Conservation (phyloP, 148 eudicot species). For the Silene latifolia region DNA sequence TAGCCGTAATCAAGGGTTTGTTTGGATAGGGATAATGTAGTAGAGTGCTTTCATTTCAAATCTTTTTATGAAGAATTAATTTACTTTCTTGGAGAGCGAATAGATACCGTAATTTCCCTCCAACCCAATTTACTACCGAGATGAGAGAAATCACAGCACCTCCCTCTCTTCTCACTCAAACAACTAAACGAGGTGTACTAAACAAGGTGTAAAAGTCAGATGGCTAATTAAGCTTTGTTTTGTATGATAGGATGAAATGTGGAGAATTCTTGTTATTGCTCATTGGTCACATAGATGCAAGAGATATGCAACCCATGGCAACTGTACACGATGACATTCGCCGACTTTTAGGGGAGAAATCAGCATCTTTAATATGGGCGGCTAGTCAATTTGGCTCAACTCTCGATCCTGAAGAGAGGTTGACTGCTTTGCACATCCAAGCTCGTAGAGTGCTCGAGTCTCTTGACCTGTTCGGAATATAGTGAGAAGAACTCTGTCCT, state of each 20-base stretch:
- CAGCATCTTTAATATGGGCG: slow-evolving; percentile 96
- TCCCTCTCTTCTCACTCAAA: neutral
- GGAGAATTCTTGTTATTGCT: slow-evolving; percentile 89
- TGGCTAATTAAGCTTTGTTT: slow-evolving; percentile 9
- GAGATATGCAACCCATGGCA: slow-evolving; percentile 70
- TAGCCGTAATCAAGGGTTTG: neutral
- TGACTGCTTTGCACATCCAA: slow-evolving; percentile 83
- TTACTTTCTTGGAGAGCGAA: neutral
- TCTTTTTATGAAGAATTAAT: neutral
- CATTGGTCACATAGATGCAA: slow-evolving; percentile 84
- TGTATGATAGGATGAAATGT: slow-evolving; percentile 65
- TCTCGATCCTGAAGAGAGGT: slow-evolving; percentile 84
- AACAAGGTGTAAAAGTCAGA: neutral
- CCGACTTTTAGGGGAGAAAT: slow-evolving; percentile 81
- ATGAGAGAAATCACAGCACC: neutral
- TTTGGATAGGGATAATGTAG: neutral
- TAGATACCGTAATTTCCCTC: neutral
- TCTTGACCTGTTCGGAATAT: slow-evolving; percentile 54
- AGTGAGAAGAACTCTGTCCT: neutral
- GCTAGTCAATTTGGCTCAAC: slow-evolving; percentile 96
- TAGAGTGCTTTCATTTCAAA: neutral
- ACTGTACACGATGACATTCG: slow-evolving; percentile 68
- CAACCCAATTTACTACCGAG: neutral
- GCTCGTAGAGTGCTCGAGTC: slow-evolving; percentile 94
- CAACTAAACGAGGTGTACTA: too few relatives aligned